phyloP scores from a whole-genome alignment of 306 rosid species.

The Dicorynia guianensis region DNA sequence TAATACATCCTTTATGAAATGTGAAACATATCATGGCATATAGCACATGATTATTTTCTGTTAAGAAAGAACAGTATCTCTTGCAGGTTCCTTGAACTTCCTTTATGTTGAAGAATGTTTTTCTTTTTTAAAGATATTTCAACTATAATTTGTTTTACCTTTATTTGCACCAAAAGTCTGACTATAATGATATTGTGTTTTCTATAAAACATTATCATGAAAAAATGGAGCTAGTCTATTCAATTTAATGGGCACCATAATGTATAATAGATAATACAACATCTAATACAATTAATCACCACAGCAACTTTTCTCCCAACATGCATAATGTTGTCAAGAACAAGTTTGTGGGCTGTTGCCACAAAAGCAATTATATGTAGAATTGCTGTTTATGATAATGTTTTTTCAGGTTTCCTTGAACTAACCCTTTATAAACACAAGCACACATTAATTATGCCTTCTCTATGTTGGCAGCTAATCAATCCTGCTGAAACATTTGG shows the following conservation, averaged over 20 bases:
- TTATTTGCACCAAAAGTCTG: conserved; percentile 15
- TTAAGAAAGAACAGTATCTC: conserved; percentile 16
- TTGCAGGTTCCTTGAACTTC: conserved; percentile 18
- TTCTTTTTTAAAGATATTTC: neutral
- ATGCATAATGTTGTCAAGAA: conserved; percentile 25
- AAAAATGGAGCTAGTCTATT: conserved; percentile 6
- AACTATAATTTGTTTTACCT: conserved; percentile 15
- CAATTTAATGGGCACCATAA: neutral
- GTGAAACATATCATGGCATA: conserved; percentile 14
- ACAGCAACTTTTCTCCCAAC: conserved; percentile 14
- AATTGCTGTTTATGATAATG: conserved; percentile 36
- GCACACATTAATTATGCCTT: conserved; percentile 33
- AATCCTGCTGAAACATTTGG: conserved; percentile 98
- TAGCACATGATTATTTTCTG: conserved; percentile 22
- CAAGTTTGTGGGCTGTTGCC: conserved; percentile 33
- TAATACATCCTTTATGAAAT: conserved; percentile 34
- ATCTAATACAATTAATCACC: conserved; percentile 23
- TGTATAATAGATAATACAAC: neutral
- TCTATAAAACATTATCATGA: conserved; percentile 12
- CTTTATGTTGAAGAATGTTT: conserved; percentile 8
- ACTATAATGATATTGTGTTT: conserved; percentile 3
- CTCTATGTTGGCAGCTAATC: conserved; percentile 65
- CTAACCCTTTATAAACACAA: conserved; percentile 1
- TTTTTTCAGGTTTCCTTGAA: conserved; percentile 9
- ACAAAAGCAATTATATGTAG: conserved; percentile 17